Evolutionary conservation across 257 asterid genomes (phyloP).

Genomic region (Echites panduratus): DNA sequence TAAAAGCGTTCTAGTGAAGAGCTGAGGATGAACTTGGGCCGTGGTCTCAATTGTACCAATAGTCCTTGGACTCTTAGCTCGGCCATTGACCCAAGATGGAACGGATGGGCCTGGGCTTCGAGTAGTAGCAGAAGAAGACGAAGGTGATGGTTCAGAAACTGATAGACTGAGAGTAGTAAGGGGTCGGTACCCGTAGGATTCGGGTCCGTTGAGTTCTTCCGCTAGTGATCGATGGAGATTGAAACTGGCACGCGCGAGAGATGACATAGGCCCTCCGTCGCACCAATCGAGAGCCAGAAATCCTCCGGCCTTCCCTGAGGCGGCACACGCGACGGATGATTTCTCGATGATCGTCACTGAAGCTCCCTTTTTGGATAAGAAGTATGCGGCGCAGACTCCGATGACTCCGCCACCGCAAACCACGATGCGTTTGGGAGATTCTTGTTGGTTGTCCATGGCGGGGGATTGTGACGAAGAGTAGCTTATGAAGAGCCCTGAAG

Average conservation of each 20-base stretch:
- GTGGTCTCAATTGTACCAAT: constrained; percentile 72
- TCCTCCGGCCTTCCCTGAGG: constrained; percentile 94
- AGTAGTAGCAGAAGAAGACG: background rate
- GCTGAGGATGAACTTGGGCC: constrained; percentile 85
- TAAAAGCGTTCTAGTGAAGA: constrained; percentile 51
- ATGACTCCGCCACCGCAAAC: constrained; percentile 96
- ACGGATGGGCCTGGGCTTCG: constrained; percentile 24
- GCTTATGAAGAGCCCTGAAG: constrained; percentile 17
- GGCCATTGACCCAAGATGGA: constrained; percentile 77
- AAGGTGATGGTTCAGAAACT: constrained; percentile 40
- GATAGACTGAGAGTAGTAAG: constrained; percentile 62
- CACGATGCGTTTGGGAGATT: constrained; percentile 49
- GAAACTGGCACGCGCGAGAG: constrained; percentile 90
- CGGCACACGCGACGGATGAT: constrained; percentile 84
- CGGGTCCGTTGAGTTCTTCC: constrained; percentile 68
- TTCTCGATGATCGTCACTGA: constrained; percentile 70
- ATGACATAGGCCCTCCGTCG: constrained; percentile 55
- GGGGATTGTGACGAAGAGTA: constrained; percentile 22
- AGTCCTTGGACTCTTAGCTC: constrained; percentile 49
- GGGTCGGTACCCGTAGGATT: constrained; percentile 74
- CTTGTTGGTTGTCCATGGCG: constrained; percentile 37
- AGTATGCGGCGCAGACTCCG: constrained; percentile 92
- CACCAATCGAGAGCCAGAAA: constrained; percentile 92
- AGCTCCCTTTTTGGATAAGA: constrained; percentile 64
- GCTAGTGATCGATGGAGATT: constrained; percentile 80